These are phyloP conservation scores for Lasiosphaeria ovina DNA, from an alignment of 495 filamentous ascomycete species.

Conservation along the genomic window DNA sequence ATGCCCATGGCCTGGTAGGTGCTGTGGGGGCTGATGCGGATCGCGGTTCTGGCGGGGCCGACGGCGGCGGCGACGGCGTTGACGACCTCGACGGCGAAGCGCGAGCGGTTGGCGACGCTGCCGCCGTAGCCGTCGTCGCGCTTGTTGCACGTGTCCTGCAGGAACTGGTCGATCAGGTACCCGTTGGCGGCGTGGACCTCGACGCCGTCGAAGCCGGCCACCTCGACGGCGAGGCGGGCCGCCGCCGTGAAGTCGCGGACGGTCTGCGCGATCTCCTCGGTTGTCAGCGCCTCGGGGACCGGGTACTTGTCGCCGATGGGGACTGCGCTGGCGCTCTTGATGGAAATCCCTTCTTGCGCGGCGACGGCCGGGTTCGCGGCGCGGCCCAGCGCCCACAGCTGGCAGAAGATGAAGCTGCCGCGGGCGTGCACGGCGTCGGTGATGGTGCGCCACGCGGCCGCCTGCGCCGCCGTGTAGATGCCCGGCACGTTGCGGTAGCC, in stretches of 20 bases:
- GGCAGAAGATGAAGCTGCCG: slow-evolving; percentile 60
- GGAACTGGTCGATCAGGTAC: slow-evolving; percentile 74
- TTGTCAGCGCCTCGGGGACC: slow-evolving; percentile 48
- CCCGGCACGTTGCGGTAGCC: slow-evolving; percentile 60
- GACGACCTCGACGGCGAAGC: slow-evolving; percentile 63
- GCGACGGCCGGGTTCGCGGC: slow-evolving; percentile 43
- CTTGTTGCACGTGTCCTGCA: slow-evolving; percentile 59
- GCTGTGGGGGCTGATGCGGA: slow-evolving; percentile 64
- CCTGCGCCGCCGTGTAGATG: slow-evolving; percentile 61
- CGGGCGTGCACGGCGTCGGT: slow-evolving; percentile 66
- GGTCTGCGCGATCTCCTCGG: slow-evolving; percentile 56
- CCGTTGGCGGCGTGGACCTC: slow-evolving; percentile 76
- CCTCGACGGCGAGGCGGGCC: slow-evolving; percentile 57
- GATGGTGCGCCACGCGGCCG: slow-evolving; percentile 59
- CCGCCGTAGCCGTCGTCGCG: slow-evolving; percentile 68
- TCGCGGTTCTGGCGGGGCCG: slow-evolving; percentile 59
- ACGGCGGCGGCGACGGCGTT: slow-evolving; percentile 62
- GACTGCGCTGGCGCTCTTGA: slow-evolving; percentile 51
- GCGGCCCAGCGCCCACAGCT: slow-evolving; percentile 71
- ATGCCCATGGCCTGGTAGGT: slow-evolving; percentile 69
- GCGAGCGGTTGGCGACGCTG: slow-evolving; percentile 66
- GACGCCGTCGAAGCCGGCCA: slow-evolving; percentile 73
- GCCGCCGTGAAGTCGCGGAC: slow-evolving; percentile 59
- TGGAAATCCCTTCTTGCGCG: slow-evolving; percentile 37
- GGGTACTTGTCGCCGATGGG: slow-evolving; percentile 37